Evolutionary conservation across 2,329 filamentous ascomycete species (phyloP).

Genomic region (Zalaria obscura): DNA sequence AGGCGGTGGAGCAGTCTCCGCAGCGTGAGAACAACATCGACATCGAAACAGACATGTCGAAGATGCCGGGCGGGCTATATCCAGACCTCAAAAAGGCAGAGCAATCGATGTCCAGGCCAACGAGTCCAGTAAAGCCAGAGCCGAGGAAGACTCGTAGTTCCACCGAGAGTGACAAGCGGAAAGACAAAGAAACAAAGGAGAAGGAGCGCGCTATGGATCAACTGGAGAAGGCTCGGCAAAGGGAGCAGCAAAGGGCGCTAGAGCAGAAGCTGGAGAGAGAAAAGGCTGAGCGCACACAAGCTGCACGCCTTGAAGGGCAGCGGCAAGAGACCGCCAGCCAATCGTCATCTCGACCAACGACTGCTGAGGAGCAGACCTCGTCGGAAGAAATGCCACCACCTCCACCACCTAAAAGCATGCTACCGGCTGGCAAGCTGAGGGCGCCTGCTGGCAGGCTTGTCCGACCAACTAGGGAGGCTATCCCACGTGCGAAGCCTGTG

Average conservation of each 20-base stretch:
- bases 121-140: slow-evolving; percentile 10
- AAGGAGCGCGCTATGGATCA: slow-evolving; percentile 47
- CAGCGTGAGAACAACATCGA: slow-evolving; percentile 3
- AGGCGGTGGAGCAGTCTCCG: neutral
- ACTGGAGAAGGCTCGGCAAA: slow-evolving; percentile 53
- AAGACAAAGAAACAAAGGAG: slow-evolving; percentile 47
- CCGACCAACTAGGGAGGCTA: slow-evolving; percentile 31
- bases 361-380: slow-evolving; percentile 22
- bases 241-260: slow-evolving; percentile 54
- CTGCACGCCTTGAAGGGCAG: slow-evolving; percentile 21
- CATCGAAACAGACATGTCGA: slow-evolving; percentile 6
- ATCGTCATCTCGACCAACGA: slow-evolving; percentile 11
- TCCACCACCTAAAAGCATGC: slow-evolving; percentile 37
- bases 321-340: slow-evolving; percentile 11
- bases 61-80: slow-evolving; percentile 19
- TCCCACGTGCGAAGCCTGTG: slow-evolving; percentile 45
- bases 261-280: slow-evolving; percentile 38
- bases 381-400: slow-evolving; percentile 47
- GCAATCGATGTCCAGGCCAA: neutral
- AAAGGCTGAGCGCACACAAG: slow-evolving; percentile 21
- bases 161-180: slow-evolving; percentile 43
- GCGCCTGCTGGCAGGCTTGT: slow-evolving; percentile 17
- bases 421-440: slow-evolving; percentile 22
- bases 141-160: slow-evolving; percentile 41
- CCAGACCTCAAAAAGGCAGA: slow-evolving; percentile 7